Evolutionary conservation across 2,329 filamentous ascomycete species (phyloP), one percentile per base, ranked within the genome.

Genomic region (Penicillium sp.): DNA sequence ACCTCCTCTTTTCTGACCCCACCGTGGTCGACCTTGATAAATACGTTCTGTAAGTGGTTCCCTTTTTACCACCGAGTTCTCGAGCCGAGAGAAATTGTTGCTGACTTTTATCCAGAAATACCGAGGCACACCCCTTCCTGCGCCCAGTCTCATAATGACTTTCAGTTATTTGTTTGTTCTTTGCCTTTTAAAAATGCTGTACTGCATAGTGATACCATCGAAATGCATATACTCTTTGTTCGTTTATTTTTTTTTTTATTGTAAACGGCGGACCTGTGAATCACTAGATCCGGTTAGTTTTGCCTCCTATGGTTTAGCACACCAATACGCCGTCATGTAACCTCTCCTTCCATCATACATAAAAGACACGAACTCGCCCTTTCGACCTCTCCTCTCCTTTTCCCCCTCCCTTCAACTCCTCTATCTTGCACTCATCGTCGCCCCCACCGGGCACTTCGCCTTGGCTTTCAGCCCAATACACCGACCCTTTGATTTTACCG

Each of bases 1-100:
- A 77, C 54, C 65, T 78, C 20, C 63, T 78, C 27, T 78, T 76
- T 63, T 75, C 74, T 49, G 74, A 77, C 30, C 71, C 75, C 8
- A 66, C 56, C 36, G 60, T 75, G 34, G 65, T 78, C 46, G 76
- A 71, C 56, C 61, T 78, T 55, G 75, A 78, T 61, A 75, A 78
- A 59, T 78, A 73, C 60, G 73, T 78, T 46, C 63, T 78, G 72
- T 76, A 60, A 72, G 73, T 74, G 42, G 23, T 26, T 29, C 26
- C 40, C 4, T 3, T 21, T 17, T 29, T 3, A 24, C 42, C 29
- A 21, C 36, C 29, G 17, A 39, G 26, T 34, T 36, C 12, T 24
- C 13, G 13, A 10, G 7, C 8, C 10, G 15, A 49, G 36, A 49
- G 43, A 47, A 47, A 36, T 46, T 18, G 43, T 18, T 29, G 17